Evolutionary conservation across 495 filamentous ascomycete species (phyloP).

Genomic region (Lasiosphaeris hirsuta): DNA sequence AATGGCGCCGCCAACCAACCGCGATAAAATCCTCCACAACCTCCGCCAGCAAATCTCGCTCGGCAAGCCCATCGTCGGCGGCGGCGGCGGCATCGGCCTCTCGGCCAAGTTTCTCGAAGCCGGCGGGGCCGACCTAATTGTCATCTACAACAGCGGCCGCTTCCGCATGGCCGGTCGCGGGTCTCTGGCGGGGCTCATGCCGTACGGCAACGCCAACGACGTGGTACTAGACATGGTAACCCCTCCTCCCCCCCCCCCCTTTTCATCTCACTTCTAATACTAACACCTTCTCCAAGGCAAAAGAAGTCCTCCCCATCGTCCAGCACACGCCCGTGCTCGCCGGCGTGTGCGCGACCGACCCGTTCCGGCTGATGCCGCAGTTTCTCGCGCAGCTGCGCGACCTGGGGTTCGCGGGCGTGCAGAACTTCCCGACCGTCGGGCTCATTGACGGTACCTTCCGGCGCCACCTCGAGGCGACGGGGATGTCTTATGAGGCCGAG

Average conservation of each 20-base stretch:
- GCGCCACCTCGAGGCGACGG: slow-evolving; percentile 64
- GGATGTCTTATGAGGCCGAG: slow-evolving; percentile 62
- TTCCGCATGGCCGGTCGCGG: slow-evolving; percentile 72
- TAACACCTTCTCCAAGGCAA: slow-evolving; percentile 35
- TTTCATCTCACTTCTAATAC: not conserved
- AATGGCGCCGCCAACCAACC: slow-evolving; percentile 42
- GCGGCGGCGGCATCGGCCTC: slow-evolving; percentile 69
- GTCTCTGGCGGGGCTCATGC: slow-evolving; percentile 68
- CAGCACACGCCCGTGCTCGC: slow-evolving; percentile 59
- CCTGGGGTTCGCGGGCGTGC: slow-evolving; percentile 63
- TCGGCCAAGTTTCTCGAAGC: slow-evolving; percentile 67
- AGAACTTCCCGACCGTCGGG: slow-evolving; percentile 73
- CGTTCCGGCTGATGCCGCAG: slow-evolving; percentile 54
- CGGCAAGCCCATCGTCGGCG: slow-evolving; percentile 59
- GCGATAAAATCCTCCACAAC: slow-evolving; percentile 52
- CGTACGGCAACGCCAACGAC: slow-evolving; percentile 68
- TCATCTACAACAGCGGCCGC: slow-evolving; percentile 69
- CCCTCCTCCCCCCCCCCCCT: not conserved
- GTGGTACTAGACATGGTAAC: slow-evolving; percentile 66
- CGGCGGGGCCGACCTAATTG: slow-evolving; percentile 64
- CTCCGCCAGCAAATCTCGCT: slow-evolving; percentile 51
- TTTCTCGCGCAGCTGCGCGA: slow-evolving; percentile 57
- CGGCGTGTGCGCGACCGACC: slow-evolving; percentile 65
- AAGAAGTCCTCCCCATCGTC: slow-evolving; percentile 59
- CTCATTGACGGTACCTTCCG: slow-evolving; percentile 67